Conservation (phyloP, 768 basidiomycete genomes). For the Boletus rubescentipes region DNA sequence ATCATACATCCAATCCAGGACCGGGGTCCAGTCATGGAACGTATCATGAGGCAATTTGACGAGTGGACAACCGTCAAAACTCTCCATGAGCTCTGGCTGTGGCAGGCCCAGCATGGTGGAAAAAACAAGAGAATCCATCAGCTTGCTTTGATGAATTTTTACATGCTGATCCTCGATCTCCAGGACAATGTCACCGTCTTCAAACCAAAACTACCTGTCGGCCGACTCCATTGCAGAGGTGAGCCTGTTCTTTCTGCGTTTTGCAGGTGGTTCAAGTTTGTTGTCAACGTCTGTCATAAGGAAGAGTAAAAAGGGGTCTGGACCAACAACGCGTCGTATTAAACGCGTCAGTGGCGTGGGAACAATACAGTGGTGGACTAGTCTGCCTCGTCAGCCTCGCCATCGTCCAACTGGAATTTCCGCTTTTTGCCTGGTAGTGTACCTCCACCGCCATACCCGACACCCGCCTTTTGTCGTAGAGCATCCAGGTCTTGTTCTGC, state of each 20-base stretch:
- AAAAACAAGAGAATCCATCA: conserved; percentile 30
- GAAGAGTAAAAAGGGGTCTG: background rate
- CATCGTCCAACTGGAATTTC: conserved; percentile 59
- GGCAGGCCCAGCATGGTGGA: conserved; percentile 38
- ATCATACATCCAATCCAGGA: conserved; percentile 36
- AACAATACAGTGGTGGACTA: conserved; percentile 3
- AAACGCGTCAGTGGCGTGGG: conserved; percentile 6
- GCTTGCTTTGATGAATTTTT: conserved; percentile 26
- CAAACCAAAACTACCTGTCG: conserved; percentile 27
- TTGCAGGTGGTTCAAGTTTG: conserved; percentile 3
- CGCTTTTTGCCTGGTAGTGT: conserved; percentile 73
- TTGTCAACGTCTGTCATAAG: background rate
- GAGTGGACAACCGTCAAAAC: conserved; percentile 32
- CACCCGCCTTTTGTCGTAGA: conserved; percentile 76
- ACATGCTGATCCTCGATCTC: conserved; percentile 21
- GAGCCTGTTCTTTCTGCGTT: conserved; percentile 1
- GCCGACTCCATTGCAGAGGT: background rate
- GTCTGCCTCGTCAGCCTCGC: conserved; percentile 31
- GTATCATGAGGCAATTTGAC: conserved; percentile 29
- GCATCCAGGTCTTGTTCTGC: conserved; percentile 75
- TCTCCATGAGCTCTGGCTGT: conserved; percentile 30
- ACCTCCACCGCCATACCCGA: conserved; percentile 69
- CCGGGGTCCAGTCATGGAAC: conserved; percentile 30
- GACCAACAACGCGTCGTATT: background rate
- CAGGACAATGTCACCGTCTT: conserved; percentile 38